Evolutionary conservation across 164 flowering plant genomes (phyloP).

Genomic region (Piper longum): DNA sequence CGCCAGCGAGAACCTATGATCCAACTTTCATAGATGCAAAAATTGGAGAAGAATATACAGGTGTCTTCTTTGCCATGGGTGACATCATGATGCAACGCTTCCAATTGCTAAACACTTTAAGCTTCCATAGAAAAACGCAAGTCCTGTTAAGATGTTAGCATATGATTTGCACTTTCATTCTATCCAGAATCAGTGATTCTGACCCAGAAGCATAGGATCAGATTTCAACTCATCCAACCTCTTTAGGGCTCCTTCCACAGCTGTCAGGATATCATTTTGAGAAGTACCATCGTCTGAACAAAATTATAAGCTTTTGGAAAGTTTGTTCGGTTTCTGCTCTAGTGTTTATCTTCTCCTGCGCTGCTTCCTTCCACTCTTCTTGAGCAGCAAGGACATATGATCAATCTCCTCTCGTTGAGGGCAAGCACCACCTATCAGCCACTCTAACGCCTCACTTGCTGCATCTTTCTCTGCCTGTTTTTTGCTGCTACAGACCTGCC

Average conservation of each 20-base stretch:
- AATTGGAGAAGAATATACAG: not conserved
- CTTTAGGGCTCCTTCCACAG: not conserved
- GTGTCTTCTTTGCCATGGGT: not conserved
- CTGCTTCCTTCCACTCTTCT: constrained; percentile 4
- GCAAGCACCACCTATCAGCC: constrained; percentile 36
- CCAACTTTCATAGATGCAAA: too few relatives aligned
- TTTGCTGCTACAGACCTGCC: constrained; percentile 67
- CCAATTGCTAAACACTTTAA: not conserved
- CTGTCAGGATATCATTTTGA: not conserved
- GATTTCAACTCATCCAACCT: too few relatives aligned
- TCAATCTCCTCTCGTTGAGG: constrained; percentile 2
- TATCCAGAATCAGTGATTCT: too few relatives aligned
- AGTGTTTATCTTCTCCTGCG: not conserved
- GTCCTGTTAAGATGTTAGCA: too few relatives aligned
- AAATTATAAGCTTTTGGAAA: too few relatives aligned
- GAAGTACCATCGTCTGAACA: not conserved
- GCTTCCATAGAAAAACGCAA: too few relatives aligned
- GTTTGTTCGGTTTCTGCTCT: not conserved
- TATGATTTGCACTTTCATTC: too few relatives aligned
- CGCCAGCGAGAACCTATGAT: not conserved
- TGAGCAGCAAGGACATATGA: constrained; percentile 2
- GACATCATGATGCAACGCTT: not conserved
- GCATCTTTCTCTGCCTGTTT: constrained; percentile 87
- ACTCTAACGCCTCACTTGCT: constrained; percentile 69
- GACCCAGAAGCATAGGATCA: too few relatives aligned